Percentiles rank a stretch among this genome's conserved stretches.
Conservation (phyloP, 164 flowering plant species). For the Dillenia turbinata region DNA sequence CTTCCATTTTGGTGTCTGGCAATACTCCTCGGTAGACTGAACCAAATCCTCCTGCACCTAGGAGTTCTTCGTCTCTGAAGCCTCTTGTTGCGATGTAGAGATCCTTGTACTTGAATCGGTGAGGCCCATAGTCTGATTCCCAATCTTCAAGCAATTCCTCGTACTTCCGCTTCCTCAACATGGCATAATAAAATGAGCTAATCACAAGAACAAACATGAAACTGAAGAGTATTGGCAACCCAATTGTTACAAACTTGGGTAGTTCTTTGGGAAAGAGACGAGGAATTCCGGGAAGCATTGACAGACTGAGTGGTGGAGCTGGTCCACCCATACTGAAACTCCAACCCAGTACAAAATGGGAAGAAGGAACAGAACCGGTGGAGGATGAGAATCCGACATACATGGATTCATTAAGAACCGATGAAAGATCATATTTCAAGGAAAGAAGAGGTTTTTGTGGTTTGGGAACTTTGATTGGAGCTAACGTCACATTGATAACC, state of each 20-base stretch:
- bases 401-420: slow-evolving; percentile 2
- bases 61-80: slow-evolving; percentile 6
- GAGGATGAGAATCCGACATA: slow-evolving; percentile 15
- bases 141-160: slow-evolving; percentile 5
- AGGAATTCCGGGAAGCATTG: slow-evolving; percentile 1
- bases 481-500: slow-evolving; percentile 13
- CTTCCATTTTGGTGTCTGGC: background rate
- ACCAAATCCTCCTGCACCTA: slow-evolving; percentile 9
- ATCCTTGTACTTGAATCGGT: slow-evolving; percentile 8
- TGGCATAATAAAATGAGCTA: no score
- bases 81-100: slow-evolving; percentile 8
- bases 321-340: background rate
- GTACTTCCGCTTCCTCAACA: background rate
- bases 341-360: slow-evolving; percentile 13
- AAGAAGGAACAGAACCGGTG: background rate
- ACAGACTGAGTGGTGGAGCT: slow-evolving; percentile 10
- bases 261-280: background rate
- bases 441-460: slow-evolving; percentile 14
- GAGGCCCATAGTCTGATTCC: slow-evolving; percentile 1
- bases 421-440: background rate
- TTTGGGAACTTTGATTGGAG: slow-evolving; percentile 7
- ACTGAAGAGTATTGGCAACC: background rate
- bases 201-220: background rate
- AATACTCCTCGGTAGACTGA: slow-evolving; percentile 7
- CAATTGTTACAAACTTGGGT: background rate